phyloP scores from a whole-genome alignment of 2,329 filamentous ascomycete genomes.

The Septoria petroselini region DNA sequence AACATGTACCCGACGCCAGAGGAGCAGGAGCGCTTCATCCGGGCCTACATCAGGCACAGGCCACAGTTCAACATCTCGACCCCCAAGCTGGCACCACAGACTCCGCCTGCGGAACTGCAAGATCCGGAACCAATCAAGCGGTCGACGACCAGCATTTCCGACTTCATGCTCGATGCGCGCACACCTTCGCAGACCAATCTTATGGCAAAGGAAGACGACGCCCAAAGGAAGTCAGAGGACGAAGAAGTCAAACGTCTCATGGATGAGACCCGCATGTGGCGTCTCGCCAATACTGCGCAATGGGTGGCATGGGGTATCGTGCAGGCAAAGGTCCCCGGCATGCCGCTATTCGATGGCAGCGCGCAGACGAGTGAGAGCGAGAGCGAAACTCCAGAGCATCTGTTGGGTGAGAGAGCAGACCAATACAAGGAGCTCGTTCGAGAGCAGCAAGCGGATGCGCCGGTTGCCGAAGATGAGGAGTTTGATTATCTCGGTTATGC shows the following conservation, averaged over 20 bases:
- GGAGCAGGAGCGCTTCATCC: conserved; percentile 80
- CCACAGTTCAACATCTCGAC: conserved; percentile 58
- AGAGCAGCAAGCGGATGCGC: conserved; percentile 41
- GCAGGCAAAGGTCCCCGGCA: conserved; percentile 79
- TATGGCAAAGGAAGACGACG: conserved; percentile 25
- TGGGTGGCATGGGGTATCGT: conserved; percentile 98
- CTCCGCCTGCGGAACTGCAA: conserved; percentile 35
- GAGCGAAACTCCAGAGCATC: conserved; percentile 33
- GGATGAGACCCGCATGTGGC: conserved; percentile 79
- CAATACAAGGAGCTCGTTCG: conserved; percentile 28
- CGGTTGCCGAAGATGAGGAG: conserved; percentile 63
- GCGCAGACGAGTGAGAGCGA: conserved; percentile 21
- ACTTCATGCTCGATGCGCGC: conserved; percentile 72
- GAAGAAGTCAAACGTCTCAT: conserved; percentile 66
- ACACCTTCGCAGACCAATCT: conserved; percentile 46
- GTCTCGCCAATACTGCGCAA: conserved; percentile 78
- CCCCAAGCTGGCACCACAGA: conserved; percentile 25
- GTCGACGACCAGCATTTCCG: conserved; percentile 45
- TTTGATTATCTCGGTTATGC: conserved; percentile 94
- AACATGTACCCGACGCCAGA: conserved; percentile 70
- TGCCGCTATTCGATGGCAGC: conserved; percentile 51
- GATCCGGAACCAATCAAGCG: conserved; percentile 32
- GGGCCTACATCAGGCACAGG: conserved; percentile 79
- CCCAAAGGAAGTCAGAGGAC: conserved; percentile 62
- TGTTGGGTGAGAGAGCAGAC: conserved; percentile 33